phyloP scores from a whole-genome alignment of 768 basidiomycete genomes.

The Mycena leptocephala region DNA sequence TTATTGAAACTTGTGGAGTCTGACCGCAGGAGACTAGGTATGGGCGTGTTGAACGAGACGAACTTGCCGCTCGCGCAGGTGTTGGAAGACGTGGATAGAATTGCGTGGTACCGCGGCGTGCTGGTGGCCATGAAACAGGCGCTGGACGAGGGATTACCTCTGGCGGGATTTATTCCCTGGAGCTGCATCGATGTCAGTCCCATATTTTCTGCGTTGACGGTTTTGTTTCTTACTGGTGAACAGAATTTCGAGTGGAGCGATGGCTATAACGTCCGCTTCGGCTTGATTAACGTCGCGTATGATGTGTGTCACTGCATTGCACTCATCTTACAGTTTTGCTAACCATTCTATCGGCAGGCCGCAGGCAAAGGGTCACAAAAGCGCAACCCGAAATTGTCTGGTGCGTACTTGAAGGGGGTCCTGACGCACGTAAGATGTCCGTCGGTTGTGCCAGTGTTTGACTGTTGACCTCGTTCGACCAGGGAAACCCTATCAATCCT shows the following conservation, averaged over 20 bases:
- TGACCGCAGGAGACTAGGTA: no score
- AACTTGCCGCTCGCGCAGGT: conserved; percentile 50
- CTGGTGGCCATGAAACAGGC: conserved; percentile 56
- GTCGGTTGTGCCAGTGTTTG: background rate
- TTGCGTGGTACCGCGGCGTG: conserved; percentile 58
- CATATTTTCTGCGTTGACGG: background rate
- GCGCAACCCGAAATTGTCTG: conserved; percentile 34
- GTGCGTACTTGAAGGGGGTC: conserved; percentile 29
- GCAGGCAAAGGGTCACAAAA: conserved; percentile 33
- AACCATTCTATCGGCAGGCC: conserved; percentile 12
- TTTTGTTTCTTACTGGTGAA: background rate
- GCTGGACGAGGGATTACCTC: conserved; percentile 54
- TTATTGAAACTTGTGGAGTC: no score
- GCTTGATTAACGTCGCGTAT: conserved; percentile 58
- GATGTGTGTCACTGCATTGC: conserved; percentile 16
- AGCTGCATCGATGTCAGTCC: conserved; percentile 52
- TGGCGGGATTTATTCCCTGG: conserved; percentile 53
- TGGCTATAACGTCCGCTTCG: conserved; percentile 62
- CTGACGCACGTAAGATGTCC: conserved; percentile 17
- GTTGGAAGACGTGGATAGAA: conserved; percentile 55
- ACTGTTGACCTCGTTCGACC: background rate
- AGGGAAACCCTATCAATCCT: conserved; percentile 33
- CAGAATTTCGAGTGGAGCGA: conserved; percentile 67
- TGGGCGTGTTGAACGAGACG: conserved; percentile 58
- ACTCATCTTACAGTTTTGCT: background rate